A percentile compares a stretch with the other conserved stretches of the same genome.
These are phyloP conservation scores for Aegilops bicornis DNA, from an alignment of 176 grass and related monocot genomes.

Conservation along the genomic window DNA sequence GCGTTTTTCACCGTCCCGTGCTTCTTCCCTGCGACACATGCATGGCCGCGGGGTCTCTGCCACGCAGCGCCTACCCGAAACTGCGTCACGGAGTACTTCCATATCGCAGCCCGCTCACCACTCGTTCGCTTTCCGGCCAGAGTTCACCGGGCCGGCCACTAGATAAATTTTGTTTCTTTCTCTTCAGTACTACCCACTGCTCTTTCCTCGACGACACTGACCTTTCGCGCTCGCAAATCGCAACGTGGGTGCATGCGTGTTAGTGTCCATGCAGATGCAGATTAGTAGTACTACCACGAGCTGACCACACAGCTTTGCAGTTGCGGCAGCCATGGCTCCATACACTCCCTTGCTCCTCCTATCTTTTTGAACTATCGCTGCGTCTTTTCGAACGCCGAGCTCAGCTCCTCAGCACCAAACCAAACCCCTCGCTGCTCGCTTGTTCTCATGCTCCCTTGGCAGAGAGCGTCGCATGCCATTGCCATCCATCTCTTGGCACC, in stretches of 20 bases:
- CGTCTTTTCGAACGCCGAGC: conserved; percentile 18
- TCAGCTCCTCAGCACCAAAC: neutral
- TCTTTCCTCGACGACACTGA: neutral
- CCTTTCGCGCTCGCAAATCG: neutral
- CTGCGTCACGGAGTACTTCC: neutral
- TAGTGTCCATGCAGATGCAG: neutral
- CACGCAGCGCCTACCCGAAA: neutral
- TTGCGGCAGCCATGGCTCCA: neutral
- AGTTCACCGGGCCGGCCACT: neutral
- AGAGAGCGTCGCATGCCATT: neutral
- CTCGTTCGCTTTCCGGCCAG: neutral
- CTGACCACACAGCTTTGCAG: neutral
- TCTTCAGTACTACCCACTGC: neutral
- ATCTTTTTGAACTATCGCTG: conserved; percentile 29
- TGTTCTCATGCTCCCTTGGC: neutral
- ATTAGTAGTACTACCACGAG: neutral
- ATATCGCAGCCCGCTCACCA: neutral
- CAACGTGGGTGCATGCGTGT: neutral
- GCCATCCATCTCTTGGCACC: neutral
- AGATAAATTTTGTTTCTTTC: neutral
- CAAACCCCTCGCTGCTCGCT: neutral
- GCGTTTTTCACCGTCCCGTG: conserved; percentile 16
- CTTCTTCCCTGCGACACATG: neutral
- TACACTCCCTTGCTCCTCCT: neutral
- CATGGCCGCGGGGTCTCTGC: neutral